Evolutionary conservation across 2,329 filamentous ascomycete genomes (phyloP).

Genomic region (Paraphoma chrysanthemicola): DNA sequence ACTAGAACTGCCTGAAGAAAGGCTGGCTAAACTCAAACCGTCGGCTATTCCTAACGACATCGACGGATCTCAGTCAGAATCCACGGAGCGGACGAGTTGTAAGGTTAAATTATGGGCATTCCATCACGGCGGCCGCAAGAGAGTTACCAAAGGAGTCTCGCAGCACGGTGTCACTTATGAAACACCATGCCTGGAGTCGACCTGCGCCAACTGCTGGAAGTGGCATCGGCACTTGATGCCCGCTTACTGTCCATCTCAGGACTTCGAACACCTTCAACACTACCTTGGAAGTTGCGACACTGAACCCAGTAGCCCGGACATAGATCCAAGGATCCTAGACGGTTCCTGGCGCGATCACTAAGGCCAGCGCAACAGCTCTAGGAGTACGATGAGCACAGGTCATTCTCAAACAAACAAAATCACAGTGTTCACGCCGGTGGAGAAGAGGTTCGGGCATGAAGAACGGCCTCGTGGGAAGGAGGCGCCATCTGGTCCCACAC

Average conservation of each 20-base stretch:
- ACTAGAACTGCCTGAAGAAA: neutral
- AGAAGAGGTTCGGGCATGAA: neutral
- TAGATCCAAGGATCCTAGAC: conserved; percentile 8
- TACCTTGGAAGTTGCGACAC: neutral
- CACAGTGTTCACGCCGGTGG: conserved; percentile 1
- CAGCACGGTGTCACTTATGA: conserved; percentile 12
- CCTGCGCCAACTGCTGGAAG: conserved; percentile 20
- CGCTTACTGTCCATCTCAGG: too few relatives aligned
- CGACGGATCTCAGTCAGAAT: too few relatives aligned
- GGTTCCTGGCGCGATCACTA: neutral
- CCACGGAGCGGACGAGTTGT: conserved; percentile 8
- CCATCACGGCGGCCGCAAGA: conserved; percentile 21
- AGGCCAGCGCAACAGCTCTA: neutral
- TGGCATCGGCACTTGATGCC: conserved; percentile 15
- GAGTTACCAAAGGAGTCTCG: conserved; percentile 4
- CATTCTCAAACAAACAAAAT: neutral
- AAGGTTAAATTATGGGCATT: conserved; percentile 21
- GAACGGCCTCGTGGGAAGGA: neutral
- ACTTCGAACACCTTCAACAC: too few relatives aligned
- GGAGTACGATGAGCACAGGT: neutral
- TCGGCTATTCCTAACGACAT: too few relatives aligned
- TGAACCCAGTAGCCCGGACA: neutral
- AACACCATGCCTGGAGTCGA: conserved; percentile 17
- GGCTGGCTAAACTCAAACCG: too few relatives aligned
- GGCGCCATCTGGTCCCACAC: neutral